phyloP scores from a whole-genome alignment of 257 asterid species.

The Cynanchum wilfordii region DNA sequence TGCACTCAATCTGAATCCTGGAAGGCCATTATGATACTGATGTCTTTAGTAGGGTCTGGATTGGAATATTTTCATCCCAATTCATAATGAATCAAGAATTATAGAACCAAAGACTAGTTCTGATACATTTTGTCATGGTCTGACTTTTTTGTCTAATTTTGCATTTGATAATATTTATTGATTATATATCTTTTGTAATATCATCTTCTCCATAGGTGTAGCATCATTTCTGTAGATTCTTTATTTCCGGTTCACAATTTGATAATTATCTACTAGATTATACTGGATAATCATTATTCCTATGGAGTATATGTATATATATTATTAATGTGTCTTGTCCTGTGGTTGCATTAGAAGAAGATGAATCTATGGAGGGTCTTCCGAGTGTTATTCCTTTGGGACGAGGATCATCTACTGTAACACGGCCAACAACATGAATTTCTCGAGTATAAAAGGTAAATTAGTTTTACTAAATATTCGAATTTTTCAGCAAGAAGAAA shows the following conservation, averaged over 20 bases:
- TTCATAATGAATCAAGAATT: not conserved
- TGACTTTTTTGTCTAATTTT: not conserved
- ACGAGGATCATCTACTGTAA: slow-evolving; percentile 91
- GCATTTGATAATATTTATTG: not conserved
- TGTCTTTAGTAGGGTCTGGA: not conserved
- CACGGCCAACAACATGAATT: slow-evolving; percentile 82
- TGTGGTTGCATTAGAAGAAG: slow-evolving; percentile 53
- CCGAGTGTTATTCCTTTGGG: slow-evolving; percentile 69
- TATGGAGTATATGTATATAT: not conserved
- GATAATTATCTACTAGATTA: not conserved
- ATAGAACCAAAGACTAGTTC: too few species aligned
- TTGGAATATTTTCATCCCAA: not conserved
- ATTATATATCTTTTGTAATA: not conserved
- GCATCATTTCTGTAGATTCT: not conserved
- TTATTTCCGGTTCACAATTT: not conserved
- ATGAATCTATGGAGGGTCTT: slow-evolving; percentile 50
- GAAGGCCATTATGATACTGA: not conserved
- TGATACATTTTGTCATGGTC: not conserved
- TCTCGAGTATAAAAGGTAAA: slow-evolving; percentile 5
- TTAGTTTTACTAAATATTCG: not conserved
- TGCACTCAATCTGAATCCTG: not conserved
- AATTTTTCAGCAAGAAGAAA: not conserved
- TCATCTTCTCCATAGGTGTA: not conserved
- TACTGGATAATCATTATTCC: not conserved
- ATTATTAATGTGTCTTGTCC: slow-evolving; percentile 10